Base-by-base conservation (phyloP, 2,329 filamentous ascomycete genomes). In the Fusarium marasasianum region DNA sequence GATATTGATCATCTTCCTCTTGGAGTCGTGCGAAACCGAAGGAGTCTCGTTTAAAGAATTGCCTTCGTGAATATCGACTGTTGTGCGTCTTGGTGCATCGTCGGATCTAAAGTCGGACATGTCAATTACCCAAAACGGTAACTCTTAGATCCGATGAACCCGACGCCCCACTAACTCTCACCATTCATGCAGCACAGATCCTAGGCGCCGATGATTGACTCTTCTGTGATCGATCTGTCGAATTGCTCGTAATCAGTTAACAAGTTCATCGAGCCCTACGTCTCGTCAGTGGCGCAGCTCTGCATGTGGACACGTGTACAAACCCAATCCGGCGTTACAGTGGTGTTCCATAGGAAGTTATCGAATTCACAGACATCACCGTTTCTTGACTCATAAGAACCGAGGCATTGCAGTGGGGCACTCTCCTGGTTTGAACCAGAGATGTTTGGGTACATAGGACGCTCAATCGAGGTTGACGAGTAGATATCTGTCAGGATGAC, bases 41-140 rank as follows among this genome's bases (percentile, higher is more conserved):
- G 5, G 18, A 22, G 9, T 11, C 11, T 29, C 24, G 7, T 11
- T 54, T 5, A 9, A 2, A 38, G 7, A 5, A 38, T 38, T 6
- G 11, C 7, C 3, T 26, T 17, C 1, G 4, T 17, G 17, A 4
- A 22, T 20, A 24, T 8, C 18, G 11, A 29, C 6, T 14, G 20
- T 14, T 24, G 26, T 6, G 8, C 4, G 22, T 24, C 37, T 33
- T 24, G 22, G 13, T 9, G 11, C 20, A 38, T 15, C 18, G 4
- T 54, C 54, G 29, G 45, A 12, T 13, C 6, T 40, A 24, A 26
- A 5, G 6, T 44, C 62, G 72, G 73, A 68, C 7, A 40, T 61
- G 45, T 15, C 4, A 11, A 18, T 70, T 75, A 17, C 73, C 69
- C 2, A 73, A 73, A 63, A 11, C 5, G 31, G 69, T 18, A 75